A percentile compares a stretch with the other conserved stretches of the same genome.
Evolutionary conservation across 2,329 filamentous ascomycete species (phyloP).

Genomic region (Aureobasidium sp.): DNA sequence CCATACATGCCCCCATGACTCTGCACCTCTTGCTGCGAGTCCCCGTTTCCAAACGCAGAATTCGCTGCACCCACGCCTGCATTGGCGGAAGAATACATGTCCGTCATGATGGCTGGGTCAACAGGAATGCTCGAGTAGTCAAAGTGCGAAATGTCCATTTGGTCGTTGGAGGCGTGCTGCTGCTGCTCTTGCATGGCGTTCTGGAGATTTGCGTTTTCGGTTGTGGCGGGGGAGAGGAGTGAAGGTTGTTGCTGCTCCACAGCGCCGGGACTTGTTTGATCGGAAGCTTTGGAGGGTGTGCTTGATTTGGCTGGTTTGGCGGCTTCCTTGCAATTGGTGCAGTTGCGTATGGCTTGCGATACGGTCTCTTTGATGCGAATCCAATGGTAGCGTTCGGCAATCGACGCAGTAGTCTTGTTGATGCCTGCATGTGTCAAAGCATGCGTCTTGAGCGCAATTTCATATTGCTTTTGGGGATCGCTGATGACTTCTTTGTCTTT

Average conservation of each 20-base stretch:
- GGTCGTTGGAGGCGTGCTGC: background rate
- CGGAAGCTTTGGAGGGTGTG: background rate
- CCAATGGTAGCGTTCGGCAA: slow-evolving; percentile 95
- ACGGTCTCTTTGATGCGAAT: slow-evolving; percentile 97
- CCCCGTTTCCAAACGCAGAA: background rate
- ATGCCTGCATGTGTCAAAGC: slow-evolving; percentile 76
- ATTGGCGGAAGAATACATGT: background rate
- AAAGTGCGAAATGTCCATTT: background rate
- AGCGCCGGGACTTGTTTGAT: slow-evolving; percentile 22
- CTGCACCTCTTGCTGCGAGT: background rate
- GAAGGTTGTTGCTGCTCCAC: background rate
- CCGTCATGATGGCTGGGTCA: background rate
- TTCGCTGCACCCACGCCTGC: background rate
- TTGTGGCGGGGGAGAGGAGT: background rate
- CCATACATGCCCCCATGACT: slow-evolving; percentile 14
- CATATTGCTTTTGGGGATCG: slow-evolving; percentile 82
- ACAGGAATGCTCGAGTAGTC: background rate
- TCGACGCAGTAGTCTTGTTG: slow-evolving; percentile 94
- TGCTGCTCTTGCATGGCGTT: background rate
- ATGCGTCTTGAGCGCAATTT: slow-evolving; percentile 76
- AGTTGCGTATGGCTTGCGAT: slow-evolving; percentile 87
- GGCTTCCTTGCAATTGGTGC: slow-evolving; percentile 74
- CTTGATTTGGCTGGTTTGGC: background rate
- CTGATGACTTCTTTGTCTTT: slow-evolving; percentile 97
- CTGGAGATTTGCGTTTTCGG: slow-evolving; percentile 11